Evolutionary conservation across 1,284 basidiomycete species (phyloP).

Genomic region (Cryptococcus sp.): DNA sequence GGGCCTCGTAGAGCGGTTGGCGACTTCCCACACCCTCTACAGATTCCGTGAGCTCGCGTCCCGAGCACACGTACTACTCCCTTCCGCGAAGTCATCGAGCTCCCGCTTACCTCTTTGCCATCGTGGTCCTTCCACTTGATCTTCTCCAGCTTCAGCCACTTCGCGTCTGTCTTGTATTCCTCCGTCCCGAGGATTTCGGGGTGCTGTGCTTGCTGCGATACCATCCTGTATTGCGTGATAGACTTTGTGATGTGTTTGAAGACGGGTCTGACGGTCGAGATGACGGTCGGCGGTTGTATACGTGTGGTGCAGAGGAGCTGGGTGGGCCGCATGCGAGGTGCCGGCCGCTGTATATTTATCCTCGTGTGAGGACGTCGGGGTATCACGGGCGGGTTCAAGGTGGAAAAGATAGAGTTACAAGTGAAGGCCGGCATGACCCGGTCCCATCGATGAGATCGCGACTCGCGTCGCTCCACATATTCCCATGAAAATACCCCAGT

Average conservation of each 20-base stretch:
- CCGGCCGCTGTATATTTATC: too few species aligned
- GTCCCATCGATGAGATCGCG: too few species aligned
- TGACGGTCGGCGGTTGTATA: too few species aligned
- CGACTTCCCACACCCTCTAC: constrained; percentile 80
- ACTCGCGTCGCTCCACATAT: too few species aligned
- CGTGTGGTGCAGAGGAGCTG: not conserved
- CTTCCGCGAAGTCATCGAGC: too few species aligned
- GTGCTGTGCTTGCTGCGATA: constrained; percentile 16
- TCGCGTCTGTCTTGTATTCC: constrained; percentile 38
- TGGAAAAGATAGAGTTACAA: too few species aligned
- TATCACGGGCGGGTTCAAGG: too few species aligned
- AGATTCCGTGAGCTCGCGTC: too few species aligned
- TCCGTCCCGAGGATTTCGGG: constrained; percentile 37
- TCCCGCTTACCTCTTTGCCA: constrained; percentile 61
- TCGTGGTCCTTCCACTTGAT: constrained; percentile 70
- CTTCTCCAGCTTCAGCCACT: constrained; percentile 46
- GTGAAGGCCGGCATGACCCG: too few species aligned
- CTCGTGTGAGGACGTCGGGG: too few species aligned
- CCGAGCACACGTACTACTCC: too few species aligned
- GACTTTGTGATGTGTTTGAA: not conserved
- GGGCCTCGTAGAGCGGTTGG: constrained; percentile 71
- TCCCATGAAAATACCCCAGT: too few species aligned
- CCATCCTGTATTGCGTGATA: not conserved
- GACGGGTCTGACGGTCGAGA: not conserved
- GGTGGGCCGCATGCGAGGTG: not conserved